Evolutionary conservation across 2,329 filamentous ascomycete genomes (phyloP), one percentile per base, ranked within the genome.

Genomic region (Fonsecaea pugnacius): DNA sequence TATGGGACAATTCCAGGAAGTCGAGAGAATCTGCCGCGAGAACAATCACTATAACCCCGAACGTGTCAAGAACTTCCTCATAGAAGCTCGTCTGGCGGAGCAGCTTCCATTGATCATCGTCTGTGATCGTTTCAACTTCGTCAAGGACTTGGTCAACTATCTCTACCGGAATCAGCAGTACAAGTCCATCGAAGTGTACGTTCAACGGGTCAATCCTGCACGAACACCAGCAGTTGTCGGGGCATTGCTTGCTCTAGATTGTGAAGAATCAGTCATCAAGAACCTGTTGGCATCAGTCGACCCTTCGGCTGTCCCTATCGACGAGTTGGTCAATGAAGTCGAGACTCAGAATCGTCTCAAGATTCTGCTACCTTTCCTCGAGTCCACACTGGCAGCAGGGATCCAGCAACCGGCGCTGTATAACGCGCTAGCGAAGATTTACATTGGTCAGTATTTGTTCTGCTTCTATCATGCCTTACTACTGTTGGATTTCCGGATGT

Each of bases 91-190:
- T 70, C 83, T 99, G 51, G 88, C 89, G 1, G 95, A 99, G 78
- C 94, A 97, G 80, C 85, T 99, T 50, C 95, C 95, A 50, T 83
- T 99, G 60, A 99, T 99, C 79, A 97, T 98, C 72, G 92, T 99
- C 64, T 99, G 96, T 80, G 95, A 99, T 76, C 91, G 94, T n/a
- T 97, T 96, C 85, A 96, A 98, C 82, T 96, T 99, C 74, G 92
- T 98, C 48, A 95, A 99, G 75, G 95, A 99, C 74, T 80, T 99
- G 74, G 92, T 99, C 51, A 85, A 99, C 24, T 97, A 95, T 79
- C 87, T 99, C 8, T 99, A 99, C 83, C 95, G 98, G 84, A 96
- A 96, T 80, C 94, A 99, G 79, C 94, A 98, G 75, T 99, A 97
- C 85, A 92, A 96, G 81, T 96, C 95, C 1, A 99, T 99, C 70